Conservation (phyloP, 768 basidiomycete genomes). For the Russula sp. region DNA sequence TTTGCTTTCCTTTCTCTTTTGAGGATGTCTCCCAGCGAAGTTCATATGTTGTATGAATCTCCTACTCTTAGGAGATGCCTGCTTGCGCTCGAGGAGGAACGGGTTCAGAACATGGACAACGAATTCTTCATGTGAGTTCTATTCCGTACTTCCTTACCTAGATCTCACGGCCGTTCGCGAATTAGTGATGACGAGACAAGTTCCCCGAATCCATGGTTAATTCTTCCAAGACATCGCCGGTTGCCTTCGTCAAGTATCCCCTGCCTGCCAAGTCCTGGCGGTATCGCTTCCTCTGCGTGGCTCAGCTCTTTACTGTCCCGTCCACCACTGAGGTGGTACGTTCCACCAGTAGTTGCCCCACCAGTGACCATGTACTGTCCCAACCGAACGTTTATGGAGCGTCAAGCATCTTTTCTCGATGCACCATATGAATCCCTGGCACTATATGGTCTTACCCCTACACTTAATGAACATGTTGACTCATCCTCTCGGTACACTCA, state of each 20-base stretch:
- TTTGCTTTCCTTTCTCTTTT: conserved; percentile 82
- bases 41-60: conserved; percentile 56
- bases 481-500: conserved; percentile 48
- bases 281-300: conserved; percentile 65
- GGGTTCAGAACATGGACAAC: conserved; percentile 40
- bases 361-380: conserved; percentile 69
- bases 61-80: conserved; percentile 60
- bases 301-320: conserved; percentile 77
- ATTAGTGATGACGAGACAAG: conserved; percentile 21
- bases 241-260: conserved; percentile 35
- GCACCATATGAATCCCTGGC: conserved; percentile 73
- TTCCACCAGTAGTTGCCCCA: conserved; percentile 84
- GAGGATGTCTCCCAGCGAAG: conserved; percentile 60
- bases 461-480: conserved; percentile 55
- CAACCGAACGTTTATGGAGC: conserved; percentile 76
- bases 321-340: conserved; percentile 76
- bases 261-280: conserved; percentile 51
- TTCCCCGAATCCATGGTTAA: conserved; percentile 37
- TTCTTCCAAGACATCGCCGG: conserved; percentile 38
- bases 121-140: conserved; percentile 46
- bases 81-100: conserved; percentile 47
- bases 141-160: not conserved
- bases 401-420: conserved; percentile 55
- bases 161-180: not conserved
- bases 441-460: conserved; percentile 78